These are phyloP conservation scores for Pyricularia pennisetigena DNA, from an alignment of 2,329 filamentous ascomycete species.

Conservation along the genomic window DNA sequence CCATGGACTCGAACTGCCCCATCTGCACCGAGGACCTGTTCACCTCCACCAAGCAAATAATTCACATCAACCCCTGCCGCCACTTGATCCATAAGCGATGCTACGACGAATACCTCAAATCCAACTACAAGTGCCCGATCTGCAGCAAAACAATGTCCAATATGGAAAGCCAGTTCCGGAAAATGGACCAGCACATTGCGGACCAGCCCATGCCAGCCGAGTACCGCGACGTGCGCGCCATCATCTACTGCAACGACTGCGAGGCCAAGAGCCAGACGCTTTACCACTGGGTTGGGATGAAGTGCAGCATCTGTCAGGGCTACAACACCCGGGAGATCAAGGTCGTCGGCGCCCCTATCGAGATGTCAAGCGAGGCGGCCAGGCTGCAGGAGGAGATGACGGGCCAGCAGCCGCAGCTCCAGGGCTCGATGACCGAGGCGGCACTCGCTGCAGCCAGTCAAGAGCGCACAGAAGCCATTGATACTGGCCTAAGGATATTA, in stretches of 20 bases:
- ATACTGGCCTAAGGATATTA: not conserved
- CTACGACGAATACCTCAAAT: conserved; percentile 78
- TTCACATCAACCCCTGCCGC: conserved; percentile 81
- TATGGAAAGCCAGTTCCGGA: conserved; percentile 92
- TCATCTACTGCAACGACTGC: conserved; percentile 92
- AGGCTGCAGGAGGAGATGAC: not conserved
- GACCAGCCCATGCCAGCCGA: conserved; percentile 86
- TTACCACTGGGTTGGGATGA: conserved; percentile 92
- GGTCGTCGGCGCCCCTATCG: conserved; percentile 36
- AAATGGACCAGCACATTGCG: conserved; percentile 78
- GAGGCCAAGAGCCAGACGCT: conserved; percentile 74
- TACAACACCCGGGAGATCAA: conserved; percentile 61
- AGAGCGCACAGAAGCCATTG: not conserved
- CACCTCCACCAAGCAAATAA: conserved; percentile 76
- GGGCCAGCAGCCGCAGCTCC: conserved; percentile 1
- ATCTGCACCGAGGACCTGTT: conserved; percentile 98
- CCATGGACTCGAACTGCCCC: conserved; percentile 90
- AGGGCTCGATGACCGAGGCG: not conserved
- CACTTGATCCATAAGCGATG: conserved; percentile 92
- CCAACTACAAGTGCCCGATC: conserved; percentile 91
- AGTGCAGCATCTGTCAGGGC: conserved; percentile 65
- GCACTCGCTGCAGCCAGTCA: not conserved
- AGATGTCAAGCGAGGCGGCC: not conserved
- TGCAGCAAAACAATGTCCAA: conserved; percentile 96
- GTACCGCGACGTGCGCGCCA: conserved; percentile 68